phyloP scores from a whole-genome alignment of 257 asterid genomes.

The Solanum pennellii region DNA sequence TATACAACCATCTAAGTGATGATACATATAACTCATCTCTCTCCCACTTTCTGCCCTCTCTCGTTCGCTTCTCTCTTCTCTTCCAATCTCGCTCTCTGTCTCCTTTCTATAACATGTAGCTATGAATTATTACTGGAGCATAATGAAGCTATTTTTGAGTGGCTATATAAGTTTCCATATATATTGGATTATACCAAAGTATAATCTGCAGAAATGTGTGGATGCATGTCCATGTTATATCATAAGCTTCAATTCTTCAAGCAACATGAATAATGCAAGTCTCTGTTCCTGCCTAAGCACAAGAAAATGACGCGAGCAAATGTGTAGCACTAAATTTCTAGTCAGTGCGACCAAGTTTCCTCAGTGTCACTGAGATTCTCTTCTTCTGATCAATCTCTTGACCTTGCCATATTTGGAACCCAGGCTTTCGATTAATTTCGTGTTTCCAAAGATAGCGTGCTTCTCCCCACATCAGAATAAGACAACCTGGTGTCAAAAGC shows the following conservation, averaged over 20 bases:
- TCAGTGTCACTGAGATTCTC: conserved; percentile 65
- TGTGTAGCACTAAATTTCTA: neutral
- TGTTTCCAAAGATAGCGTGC: conserved; percentile 86
- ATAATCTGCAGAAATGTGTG: neutral
- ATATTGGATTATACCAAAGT: neutral
- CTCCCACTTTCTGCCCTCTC: too few species aligned
- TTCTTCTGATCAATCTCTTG: conserved; percentile 51
- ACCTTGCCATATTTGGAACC: conserved; percentile 64
- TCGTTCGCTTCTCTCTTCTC: too few species aligned
- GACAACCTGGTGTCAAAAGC: conserved; percentile 60
- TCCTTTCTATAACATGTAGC: too few species aligned
- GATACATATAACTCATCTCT: too few species aligned
- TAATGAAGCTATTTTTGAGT: too few species aligned
- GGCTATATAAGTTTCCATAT: too few species aligned
- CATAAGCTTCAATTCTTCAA: neutral
- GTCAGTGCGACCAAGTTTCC: conserved; percentile 40
- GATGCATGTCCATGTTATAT: neutral
- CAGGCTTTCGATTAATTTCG: conserved; percentile 72
- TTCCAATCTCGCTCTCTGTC: too few species aligned
- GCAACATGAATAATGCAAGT: neutral
- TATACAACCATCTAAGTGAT: too few species aligned
- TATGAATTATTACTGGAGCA: too few species aligned
- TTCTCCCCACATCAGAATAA: conserved; percentile 77
- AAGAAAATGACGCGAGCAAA: neutral
- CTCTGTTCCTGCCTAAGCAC: neutral